Percentiles rank a stretch among this genome's conserved stretches.
These are phyloP conservation scores for Phialophora expanda DNA, from an alignment of 2,329 filamentous ascomycete genomes.

Conservation along the genomic window DNA sequence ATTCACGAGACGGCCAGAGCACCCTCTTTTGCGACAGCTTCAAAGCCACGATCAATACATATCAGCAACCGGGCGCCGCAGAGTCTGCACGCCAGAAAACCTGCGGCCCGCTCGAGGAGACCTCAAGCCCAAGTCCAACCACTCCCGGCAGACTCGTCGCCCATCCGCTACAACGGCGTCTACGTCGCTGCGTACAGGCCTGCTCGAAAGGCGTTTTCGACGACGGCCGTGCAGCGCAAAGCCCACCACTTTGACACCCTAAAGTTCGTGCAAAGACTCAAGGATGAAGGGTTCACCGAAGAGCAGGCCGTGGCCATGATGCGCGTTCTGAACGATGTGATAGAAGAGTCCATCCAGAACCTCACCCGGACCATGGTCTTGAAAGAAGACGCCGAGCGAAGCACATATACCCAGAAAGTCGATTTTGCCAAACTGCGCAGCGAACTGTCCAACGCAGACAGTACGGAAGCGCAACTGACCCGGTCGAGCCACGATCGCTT, in stretches of 20 bases:
- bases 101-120: constrained; percentile 18
- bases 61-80: constrained; percentile 4
- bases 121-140: constrained; percentile 24
- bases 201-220: constrained; percentile 61
- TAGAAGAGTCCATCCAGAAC: constrained; percentile 98
- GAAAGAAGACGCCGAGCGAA: constrained; percentile 71
- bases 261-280: constrained; percentile 90
- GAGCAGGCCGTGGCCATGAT: constrained; percentile 98
- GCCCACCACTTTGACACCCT: constrained; percentile 98
- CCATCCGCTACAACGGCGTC: constrained; percentile 54
- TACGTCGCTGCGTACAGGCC: constrained; percentile 53
- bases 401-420: constrained; percentile 80
- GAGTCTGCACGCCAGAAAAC: constrained; percentile 11
- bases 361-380: constrained; percentile 97
- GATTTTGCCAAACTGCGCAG: constrained; percentile 97
- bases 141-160: constrained; percentile 33
- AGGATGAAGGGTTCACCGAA: constrained; percentile 92
- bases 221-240: constrained; percentile 64
- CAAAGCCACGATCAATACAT: constrained; percentile 26
- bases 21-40: constrained; percentile 22
- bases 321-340: constrained; percentile 94
- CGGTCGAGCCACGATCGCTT: constrained; percentile 88
- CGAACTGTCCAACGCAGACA: constrained; percentile 89
- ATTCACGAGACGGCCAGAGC: constrained; percentile 15
- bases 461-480: constrained; percentile 86